Conservation (phyloP, 345 rosid genomes). For the Eucalyptus sideroxylon region DNA sequence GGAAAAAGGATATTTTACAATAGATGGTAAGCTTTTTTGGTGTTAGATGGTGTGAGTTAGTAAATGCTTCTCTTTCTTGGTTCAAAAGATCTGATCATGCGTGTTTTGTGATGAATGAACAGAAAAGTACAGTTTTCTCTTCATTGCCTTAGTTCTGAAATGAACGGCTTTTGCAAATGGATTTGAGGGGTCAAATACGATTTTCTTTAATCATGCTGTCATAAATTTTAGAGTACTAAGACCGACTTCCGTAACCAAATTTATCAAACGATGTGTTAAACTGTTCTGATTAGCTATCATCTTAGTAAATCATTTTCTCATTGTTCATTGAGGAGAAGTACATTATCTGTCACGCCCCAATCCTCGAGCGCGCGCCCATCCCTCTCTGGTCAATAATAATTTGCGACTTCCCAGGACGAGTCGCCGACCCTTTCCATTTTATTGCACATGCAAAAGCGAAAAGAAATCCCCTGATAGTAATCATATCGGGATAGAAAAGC, state of each 20-base stretch:
- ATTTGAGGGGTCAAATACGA: no score
- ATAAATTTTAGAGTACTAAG: background rate
- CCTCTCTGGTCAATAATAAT: no score
- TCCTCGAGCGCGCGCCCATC: no score
- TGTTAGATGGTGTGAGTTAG: background rate
- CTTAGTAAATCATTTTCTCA: background rate
- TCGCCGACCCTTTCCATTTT: no score
- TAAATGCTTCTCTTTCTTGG: background rate
- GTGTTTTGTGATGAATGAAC: background rate
- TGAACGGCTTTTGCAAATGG: background rate
- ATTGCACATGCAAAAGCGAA: no score
- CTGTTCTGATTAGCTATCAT: background rate
- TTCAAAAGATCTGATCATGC: background rate
- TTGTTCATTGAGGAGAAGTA: background rate
- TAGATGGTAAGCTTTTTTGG: background rate
- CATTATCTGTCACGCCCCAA: no score
- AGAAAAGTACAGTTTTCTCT: background rate
- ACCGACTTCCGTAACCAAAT: background rate
- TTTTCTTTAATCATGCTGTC: background rate
- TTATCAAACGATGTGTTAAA: background rate
- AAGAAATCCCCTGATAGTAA: no score
- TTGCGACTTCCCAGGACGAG: no score
- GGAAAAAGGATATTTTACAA: constrained; percentile 18
- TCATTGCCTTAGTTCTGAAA: background rate
- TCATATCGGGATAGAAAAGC: no score